These are phyloP conservation scores for Blastobotrys petasosporus DNA, from an alignment of 1,139 yeast species.

Conservation along the genomic window DNA sequence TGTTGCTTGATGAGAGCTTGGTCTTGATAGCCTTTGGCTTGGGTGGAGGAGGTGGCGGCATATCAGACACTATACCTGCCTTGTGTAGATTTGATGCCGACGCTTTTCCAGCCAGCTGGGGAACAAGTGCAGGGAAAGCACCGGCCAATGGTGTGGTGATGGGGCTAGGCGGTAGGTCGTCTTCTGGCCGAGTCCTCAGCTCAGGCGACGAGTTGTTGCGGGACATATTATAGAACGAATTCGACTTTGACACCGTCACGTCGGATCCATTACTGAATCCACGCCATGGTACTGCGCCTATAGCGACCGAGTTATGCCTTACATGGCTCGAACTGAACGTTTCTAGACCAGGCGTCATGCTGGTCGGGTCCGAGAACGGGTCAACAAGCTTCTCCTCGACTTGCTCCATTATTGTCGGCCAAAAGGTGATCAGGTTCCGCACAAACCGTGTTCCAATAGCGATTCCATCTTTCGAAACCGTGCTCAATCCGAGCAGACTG, in stretches of 20 bases:
- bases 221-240: constrained; percentile 7
- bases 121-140: constrained; percentile 10
- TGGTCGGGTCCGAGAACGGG: too few relatives aligned
- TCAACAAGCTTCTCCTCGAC: too few relatives aligned
- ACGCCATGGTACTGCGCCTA: too few relatives aligned
- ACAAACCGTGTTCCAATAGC: constrained; percentile 26
- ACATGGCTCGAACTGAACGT: too few relatives aligned
- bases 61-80: background rate
- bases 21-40: too few relatives aligned
- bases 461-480: constrained; percentile 24
- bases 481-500: constrained; percentile 28
- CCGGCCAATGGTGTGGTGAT: background rate
- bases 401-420: constrained; percentile 17
- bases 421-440: constrained; percentile 27
- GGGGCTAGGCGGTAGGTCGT: constrained; percentile 1
- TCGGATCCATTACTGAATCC: too few relatives aligned
- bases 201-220: constrained; percentile 18
- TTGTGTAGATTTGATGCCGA: constrained; percentile 4
- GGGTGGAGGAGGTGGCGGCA: constrained; percentile 14
- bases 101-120: background rate
- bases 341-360: too few relatives aligned
- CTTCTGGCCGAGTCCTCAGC: constrained; percentile 5
- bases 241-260: background rate
- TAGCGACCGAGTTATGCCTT: too few relatives aligned
- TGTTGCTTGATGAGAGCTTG: too few relatives aligned